Base-by-base conservation (phyloP, 2,329 filamentous ascomycete genomes). In the Botryotinia convoluta region DNA sequence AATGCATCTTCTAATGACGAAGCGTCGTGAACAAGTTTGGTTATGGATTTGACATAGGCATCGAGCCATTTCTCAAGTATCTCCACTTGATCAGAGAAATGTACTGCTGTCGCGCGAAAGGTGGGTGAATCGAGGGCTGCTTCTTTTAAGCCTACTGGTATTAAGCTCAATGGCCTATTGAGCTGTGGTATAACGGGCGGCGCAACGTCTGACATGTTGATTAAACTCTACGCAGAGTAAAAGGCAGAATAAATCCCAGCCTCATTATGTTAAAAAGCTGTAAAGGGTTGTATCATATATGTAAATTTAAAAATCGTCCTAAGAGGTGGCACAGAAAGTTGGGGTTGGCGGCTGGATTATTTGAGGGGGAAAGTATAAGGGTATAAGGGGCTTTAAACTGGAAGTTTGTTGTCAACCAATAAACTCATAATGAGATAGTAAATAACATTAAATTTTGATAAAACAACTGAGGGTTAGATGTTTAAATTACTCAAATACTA, bases 51-150 rank as follows among this genome's bases (percentile, higher is more conserved):
- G 74, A 90, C 83, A 79, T 91, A 93, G 65, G 86, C 87, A 72
- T 92, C 94, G 44, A 99, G 92, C 96, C 96, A 99, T 87, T 89
- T 90, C 83, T 98, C 96, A 74, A 98, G 88, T 72, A 90, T 88
- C 77, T 98, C 96, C 79, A 97, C 89, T 84, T 99, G 95, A 77
- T 98, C 96, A 76, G 90, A 88, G 81, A 97, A 97, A 84, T 98
- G 94, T 64, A 92, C 85, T 60, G 93, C 89, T 35, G 93, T 93
- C 64, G 95, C 93, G 77, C 96, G 93, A 82, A 98, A 98, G 51
- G 95, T 97, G 39, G 96, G 96, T 57, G 95, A 98, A 84, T 99
- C 96, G 84, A 98, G 92, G 32, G 94, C 93, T 69, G 96, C 96
- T 87, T 99, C 96, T 84, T 95, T 96, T 78, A 98, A 88, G 35